Evolutionary conservation across 257 asterid genomes (phyloP).

Genomic region (Gentiana dahurica): DNA sequence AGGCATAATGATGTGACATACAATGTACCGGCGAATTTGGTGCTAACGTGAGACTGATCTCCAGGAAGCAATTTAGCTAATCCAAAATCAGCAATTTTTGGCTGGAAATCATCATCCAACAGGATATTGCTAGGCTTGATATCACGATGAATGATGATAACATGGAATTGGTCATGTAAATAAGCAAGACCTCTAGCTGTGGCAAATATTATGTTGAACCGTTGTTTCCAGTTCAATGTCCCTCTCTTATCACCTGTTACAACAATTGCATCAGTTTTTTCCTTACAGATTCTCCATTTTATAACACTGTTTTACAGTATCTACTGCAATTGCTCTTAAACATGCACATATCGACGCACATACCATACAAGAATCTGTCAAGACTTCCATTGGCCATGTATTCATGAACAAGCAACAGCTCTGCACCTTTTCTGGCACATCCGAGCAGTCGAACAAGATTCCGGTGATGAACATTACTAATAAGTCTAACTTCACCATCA

Average conservation of each 20-base stretch:
- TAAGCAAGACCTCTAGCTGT: slow-evolving; percentile 72
- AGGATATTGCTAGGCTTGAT: slow-evolving; percentile 67
- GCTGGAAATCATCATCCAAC: slow-evolving; percentile 48
- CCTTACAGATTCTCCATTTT: no score
- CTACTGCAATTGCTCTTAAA: no score
- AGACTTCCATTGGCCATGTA: slow-evolving; percentile 87
- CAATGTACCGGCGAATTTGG: slow-evolving; percentile 89
- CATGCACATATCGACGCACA: neutral
- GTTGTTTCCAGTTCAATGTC: slow-evolving; percentile 62
- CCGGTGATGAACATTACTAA: slow-evolving; percentile 87
- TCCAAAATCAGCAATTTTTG: slow-evolving; percentile 79
- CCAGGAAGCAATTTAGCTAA: slow-evolving; percentile 69
- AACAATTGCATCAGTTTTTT: no score
- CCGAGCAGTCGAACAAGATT: slow-evolving; percentile 76
- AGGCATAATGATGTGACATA: slow-evolving; percentile 19
- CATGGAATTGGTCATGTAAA: slow-evolving; percentile 71
- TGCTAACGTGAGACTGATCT: slow-evolving; percentile 68
- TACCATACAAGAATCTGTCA: slow-evolving; percentile 58
- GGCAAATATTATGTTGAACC: slow-evolving; percentile 60
- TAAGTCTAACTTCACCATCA: slow-evolving; percentile 70
- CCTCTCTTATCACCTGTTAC: slow-evolving; percentile 52
- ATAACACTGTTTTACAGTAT: no score
- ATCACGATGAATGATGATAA: slow-evolving; percentile 64
- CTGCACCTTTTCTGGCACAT: slow-evolving; percentile 55
- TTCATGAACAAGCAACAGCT: slow-evolving; percentile 58